Evolutionary conservation across 805 yeast genomes (phyloP).

Genomic region (Saccharomycodes ludwigii): DNA sequence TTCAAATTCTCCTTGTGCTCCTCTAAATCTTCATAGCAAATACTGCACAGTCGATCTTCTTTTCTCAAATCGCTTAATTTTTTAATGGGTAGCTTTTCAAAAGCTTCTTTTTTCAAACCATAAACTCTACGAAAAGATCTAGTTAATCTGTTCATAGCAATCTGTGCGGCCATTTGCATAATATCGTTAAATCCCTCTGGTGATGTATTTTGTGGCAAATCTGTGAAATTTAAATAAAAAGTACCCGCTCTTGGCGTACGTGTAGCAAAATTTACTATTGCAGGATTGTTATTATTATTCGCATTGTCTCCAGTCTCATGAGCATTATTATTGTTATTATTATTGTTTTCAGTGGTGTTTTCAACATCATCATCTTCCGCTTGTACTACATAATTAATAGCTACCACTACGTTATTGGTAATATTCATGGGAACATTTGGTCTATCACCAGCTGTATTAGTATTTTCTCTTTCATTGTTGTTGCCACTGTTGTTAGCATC

Average conservation of each 20-base stretch:
- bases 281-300: constrained; percentile 14
- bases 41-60: constrained; percentile 42
- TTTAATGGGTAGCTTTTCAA: constrained; percentile 36
- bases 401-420: not conserved
- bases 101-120: constrained; percentile 42
- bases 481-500: not conserved
- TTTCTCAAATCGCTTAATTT: constrained; percentile 22
- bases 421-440: not conserved
- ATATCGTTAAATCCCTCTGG: constrained; percentile 49
- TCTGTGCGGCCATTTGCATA: constrained; percentile 53
- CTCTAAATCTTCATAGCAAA: constrained; percentile 47
- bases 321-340: not conserved
- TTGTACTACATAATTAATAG: constrained; percentile 1
- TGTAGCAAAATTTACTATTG: constrained; percentile 1
- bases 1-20: constrained; percentile 9
- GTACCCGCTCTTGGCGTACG: constrained; percentile 29
- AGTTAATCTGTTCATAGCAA: constrained; percentile 53
- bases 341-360: not conserved
- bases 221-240: constrained; percentile 53
- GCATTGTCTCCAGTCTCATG: constrained; percentile 3
- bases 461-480: not conserved
- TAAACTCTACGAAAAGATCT: constrained; percentile 34
- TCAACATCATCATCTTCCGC: not conserved
- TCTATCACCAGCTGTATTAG: not conserved
- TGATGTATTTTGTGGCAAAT: constrained; percentile 44